Base-by-base conservation (phyloP, 495 filamentous ascomycete genomes). In the Xylaria curta region DNA sequence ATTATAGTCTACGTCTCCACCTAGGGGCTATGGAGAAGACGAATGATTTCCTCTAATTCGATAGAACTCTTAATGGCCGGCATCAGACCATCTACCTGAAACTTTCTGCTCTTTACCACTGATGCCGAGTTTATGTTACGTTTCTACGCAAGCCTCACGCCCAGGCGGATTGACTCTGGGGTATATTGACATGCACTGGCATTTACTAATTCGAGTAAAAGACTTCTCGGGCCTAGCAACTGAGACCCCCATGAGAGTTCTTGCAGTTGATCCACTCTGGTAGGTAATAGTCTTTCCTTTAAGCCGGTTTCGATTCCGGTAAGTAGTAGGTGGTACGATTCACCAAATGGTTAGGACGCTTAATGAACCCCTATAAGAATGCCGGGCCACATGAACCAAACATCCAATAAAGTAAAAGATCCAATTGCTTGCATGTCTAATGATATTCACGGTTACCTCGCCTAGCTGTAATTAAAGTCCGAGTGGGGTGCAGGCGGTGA, bases 391-490 rank as follows among this genome's bases (percentile, higher is more conserved):
- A 40, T 60, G 58, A 60, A 28, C 53, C 58, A 33, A n/a, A 17
- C n/a, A 12, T 21, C 28, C 28, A 36, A 60, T 38, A 4, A n/a
- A 21, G 10, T 38, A 60, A n/a, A 38, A 21, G 24, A 60, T 21
- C 31, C 31, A 60, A 21, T 38, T 60, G 21, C 31, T 60, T 38
- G 56, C 51, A 54, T 38, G 19, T 59, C 31, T 38, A 15, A 33
- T 17, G 58, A 56, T 56, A 26, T 17, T 31, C 58, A 60, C 58
- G 58, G 58, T n/a, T 60, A 60, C n/a, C 33, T 60, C 58, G 58
- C 33, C 58, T 60, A 38, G 3, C 31, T 60, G 24, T 38, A 60
- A n/a, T n/a, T n/a, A n/a, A 60, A 38, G 53, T 21, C 4, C 10
- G 33, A 33, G 24, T 60, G 33, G 24, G 33, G 58, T 38, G 58